These are phyloP conservation scores for Terana coerulea DNA, from an alignment of 768 basidiomycete genomes.

Conservation along the genomic window DNA sequence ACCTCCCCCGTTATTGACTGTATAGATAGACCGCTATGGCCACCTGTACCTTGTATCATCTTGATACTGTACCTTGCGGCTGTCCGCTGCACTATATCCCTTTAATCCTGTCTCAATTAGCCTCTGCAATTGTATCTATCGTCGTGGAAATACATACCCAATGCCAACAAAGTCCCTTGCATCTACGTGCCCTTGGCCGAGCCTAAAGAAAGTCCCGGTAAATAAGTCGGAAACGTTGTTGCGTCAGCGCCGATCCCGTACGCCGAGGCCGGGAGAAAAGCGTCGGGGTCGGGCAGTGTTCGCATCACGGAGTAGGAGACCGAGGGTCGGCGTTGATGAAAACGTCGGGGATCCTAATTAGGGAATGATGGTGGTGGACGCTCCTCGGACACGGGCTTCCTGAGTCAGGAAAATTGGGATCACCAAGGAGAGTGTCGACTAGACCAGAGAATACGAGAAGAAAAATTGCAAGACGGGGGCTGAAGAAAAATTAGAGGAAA, in stretches of 20 bases:
- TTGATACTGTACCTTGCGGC: neutral
- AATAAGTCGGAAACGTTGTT: neutral
- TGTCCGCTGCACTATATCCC: neutral
- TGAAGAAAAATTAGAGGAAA: too few species aligned
- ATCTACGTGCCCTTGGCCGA: neutral
- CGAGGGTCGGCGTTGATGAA: too few species aligned
- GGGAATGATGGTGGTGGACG: too few species aligned
- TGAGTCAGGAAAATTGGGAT: too few species aligned
- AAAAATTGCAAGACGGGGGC: too few species aligned
- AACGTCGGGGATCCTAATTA: too few species aligned
- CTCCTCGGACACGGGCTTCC: too few species aligned
- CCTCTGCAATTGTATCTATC: constrained; percentile 6
- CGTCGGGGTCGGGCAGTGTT: neutral
- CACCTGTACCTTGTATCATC: neutral
- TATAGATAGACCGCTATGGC: neutral
- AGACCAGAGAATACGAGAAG: too few species aligned
- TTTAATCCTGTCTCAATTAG: neutral
- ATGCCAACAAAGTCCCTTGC: neutral
- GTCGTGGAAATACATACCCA: neutral
- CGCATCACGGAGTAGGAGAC: neutral
- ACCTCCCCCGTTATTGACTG: neutral
- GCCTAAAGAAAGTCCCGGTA: neutral
- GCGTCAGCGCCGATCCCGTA: neutral
- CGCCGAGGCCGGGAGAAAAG: neutral
- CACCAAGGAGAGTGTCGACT: too few species aligned